A percentile compares a stretch with the other conserved stretches of the same genome.
Evolutionary conservation across 306 rosid species (phyloP).

Genomic region (Hippophae gyantsensis): DNA sequence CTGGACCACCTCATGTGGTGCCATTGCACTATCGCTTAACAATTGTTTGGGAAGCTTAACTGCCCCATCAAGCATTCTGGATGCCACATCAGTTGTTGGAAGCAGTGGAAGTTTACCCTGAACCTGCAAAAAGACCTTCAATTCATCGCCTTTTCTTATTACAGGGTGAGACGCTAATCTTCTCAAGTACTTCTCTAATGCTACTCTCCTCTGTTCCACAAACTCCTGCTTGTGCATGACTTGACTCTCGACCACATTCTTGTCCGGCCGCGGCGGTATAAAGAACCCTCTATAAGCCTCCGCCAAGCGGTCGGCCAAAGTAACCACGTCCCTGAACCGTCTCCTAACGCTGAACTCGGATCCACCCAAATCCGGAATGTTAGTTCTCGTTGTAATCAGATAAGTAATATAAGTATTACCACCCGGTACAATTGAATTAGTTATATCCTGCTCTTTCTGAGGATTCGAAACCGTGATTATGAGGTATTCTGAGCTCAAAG

Average conservation of each 20-base stretch:
- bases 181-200: slow-evolving; percentile 76
- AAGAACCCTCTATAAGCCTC: slow-evolving; percentile 78
- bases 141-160: slow-evolving; percentile 73
- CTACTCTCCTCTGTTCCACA: slow-evolving; percentile 85
- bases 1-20: slow-evolving; percentile 67
- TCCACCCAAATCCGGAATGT: slow-evolving; percentile 54
- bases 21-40: slow-evolving; percentile 46
- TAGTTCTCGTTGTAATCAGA: slow-evolving; percentile 64
- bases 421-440: slow-evolving; percentile 77
- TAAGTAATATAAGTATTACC: slow-evolving; percentile 51
- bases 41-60: slow-evolving; percentile 72
- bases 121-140: slow-evolving; percentile 64
- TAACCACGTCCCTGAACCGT: slow-evolving; percentile 80
- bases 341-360: slow-evolving; percentile 63
- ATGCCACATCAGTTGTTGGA: slow-evolving; percentile 52
- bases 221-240: slow-evolving; percentile 94
- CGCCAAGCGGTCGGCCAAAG: slow-evolving; percentile 62
- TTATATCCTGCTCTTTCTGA: slow-evolving; percentile 59
- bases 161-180: slow-evolving; percentile 65
- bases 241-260: slow-evolving; percentile 89
- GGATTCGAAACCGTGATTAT: slow-evolving; percentile 75
- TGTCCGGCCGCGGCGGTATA: slow-evolving; percentile 84
- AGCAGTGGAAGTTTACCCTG: slow-evolving; percentile 58
- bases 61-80: slow-evolving; percentile 94
- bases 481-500: slow-evolving; percentile 41